A percentile compares a stretch with the other conserved stretches of the same genome.
Conservation (phyloP, 2,329 filamentous ascomycete genomes). For the Penicillium sclerotigenum region DNA sequence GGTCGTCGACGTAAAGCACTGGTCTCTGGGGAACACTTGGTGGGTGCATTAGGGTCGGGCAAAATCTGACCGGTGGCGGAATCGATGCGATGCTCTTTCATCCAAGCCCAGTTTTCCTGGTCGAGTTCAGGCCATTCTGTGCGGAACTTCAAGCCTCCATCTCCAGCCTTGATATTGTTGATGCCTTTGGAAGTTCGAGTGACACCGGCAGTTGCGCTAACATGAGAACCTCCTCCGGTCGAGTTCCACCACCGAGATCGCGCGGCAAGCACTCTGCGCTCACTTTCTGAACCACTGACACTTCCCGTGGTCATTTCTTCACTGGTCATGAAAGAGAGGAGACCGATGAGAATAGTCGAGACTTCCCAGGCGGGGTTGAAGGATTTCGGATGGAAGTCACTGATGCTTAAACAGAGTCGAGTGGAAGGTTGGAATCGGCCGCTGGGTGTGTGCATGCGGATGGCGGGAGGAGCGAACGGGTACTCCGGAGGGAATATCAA, state of each 20-base stretch:
- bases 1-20: slow-evolving; percentile 63
- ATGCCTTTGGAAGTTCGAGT: slow-evolving; percentile 66
- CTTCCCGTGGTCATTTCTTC: slow-evolving; percentile 98
- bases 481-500: slow-evolving; percentile 94
- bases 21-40: slow-evolving; percentile 59
- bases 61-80: slow-evolving; percentile 66
- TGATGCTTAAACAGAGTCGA: slow-evolving; percentile 89
- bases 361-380: slow-evolving; percentile 99
- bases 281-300: slow-evolving; percentile 70
- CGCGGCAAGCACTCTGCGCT: slow-evolving; percentile 73
- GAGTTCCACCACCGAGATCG: slow-evolving; percentile 94
- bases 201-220: slow-evolving; percentile 47
- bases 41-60: slow-evolving; percentile 53
- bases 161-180: slow-evolving; percentile 77
- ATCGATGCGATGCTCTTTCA: slow-evolving; percentile 79
- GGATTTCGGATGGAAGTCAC: slow-evolving; percentile 94
- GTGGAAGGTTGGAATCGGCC: slow-evolving; percentile 93
- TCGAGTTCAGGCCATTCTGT: slow-evolving; percentile 88
- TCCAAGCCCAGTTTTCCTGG: slow-evolving; percentile 86
- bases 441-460: slow-evolving; percentile 97
- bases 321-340: slow-evolving; percentile 96
- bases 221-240: slow-evolving; percentile 77
- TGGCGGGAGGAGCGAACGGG: slow-evolving; percentile 92
- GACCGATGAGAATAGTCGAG: slow-evolving; percentile 88
- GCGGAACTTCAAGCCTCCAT: slow-evolving; percentile 86